Evolutionary conservation across 768 basidiomycete genomes (phyloP).

Genomic region (Leccinum disarticulatum): DNA sequence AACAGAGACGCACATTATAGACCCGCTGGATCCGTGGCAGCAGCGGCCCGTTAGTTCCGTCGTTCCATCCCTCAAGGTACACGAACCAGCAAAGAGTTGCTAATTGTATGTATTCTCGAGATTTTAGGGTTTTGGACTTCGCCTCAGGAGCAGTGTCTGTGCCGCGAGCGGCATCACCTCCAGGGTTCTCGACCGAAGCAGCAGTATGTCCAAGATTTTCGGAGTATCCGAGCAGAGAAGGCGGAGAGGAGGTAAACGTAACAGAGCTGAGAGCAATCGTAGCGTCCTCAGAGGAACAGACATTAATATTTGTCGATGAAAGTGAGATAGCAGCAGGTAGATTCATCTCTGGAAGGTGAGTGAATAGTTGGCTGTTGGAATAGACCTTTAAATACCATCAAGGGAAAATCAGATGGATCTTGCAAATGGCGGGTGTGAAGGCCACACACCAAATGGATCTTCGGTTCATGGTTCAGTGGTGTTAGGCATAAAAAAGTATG

Average conservation of each 20-base stretch:
- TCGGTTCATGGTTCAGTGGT: background rate
- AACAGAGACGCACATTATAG: constrained; percentile 43
- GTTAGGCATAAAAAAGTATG: background rate
- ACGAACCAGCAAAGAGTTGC: constrained; percentile 53
- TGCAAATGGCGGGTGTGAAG: background rate
- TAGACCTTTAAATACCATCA: constrained; percentile 2
- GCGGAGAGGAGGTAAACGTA: constrained; percentile 1
- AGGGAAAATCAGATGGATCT: background rate
- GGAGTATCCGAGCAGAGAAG: constrained; percentile 5
- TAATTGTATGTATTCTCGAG: constrained; percentile 45
- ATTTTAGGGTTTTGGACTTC: constrained; percentile 10
- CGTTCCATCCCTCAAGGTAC: constrained; percentile 76
- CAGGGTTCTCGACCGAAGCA: background rate
- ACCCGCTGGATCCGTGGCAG: constrained; percentile 67
- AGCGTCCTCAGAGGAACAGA: background rate
- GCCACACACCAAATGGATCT: background rate
- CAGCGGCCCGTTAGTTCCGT: constrained; percentile 71
- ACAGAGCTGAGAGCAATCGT: constrained; percentile 4
- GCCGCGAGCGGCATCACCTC: background rate
- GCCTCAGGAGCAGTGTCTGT: constrained; percentile 1
- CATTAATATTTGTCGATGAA: background rate
- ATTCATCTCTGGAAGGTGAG: constrained; percentile 5
- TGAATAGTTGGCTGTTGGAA: background rate
- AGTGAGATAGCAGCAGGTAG: background rate
- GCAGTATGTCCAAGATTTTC: constrained; percentile 3